Base-by-base conservation (phyloP, 257 asterid species). In the Gardenia jasminoides region DNA sequence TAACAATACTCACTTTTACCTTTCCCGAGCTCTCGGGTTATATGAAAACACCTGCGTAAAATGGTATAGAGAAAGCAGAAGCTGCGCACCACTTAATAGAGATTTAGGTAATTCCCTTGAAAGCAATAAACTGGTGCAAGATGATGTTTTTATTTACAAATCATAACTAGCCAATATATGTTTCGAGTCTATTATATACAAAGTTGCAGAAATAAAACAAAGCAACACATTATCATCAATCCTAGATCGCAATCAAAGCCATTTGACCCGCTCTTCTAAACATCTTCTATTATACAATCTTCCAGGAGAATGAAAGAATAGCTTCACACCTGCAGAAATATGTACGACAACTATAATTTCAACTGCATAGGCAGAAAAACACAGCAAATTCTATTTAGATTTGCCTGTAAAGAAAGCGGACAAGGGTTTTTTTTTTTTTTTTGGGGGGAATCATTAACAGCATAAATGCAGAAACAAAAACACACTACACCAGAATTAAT, bases 271-370 rank as follows among this genome's bases (percentile, higher is more conserved):
- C 78, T 50, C 69, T 75, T 76, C 79, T 61, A 33, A 59, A 33
- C 79, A 78, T 70, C 33, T 70, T n/a, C 85, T 68, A 82, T 82
- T 70, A 73, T 73, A 48, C 31, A 56, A 74, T 58, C 75, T 80
- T 79, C 79, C 82, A 70, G 75, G 70, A 78, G 79, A 85, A 85
- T 76, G 75, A 84, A 88, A 82, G 86, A 90, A 88, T 84, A 83
- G 71, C 89, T 68, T 62, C 86, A 83, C 81, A 83, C 91, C 92
- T 87, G 89, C 48, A 67, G 36, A 65, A 43, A 43, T 47, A 19
- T 19, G 8, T 62, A 67, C 50, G 48, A 33, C 22, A 66, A 46
- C 47, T 15, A 50, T 54, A 72, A 13, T 78, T 72, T 26, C 16
- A 70, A 43, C 56, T 43, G 48, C 56, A 26, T 3, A 9, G 8